Evolutionary conservation across 1,284 basidiomycete species (phyloP), one percentile per base, ranked within the genome.

Genomic region (Pisolithus thermaeus): DNA sequence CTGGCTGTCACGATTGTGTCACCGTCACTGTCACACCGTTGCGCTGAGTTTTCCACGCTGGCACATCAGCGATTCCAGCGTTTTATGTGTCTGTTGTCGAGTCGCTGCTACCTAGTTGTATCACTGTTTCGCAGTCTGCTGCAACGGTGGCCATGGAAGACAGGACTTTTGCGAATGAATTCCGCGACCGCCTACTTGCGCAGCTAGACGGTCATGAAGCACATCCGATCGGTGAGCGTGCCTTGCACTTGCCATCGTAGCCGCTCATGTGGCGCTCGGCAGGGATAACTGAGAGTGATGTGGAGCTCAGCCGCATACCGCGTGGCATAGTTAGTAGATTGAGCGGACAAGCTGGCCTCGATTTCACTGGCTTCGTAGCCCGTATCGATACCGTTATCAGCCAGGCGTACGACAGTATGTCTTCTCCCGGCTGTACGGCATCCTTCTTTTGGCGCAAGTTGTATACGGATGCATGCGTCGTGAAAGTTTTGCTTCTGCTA

Each of bases 391-490:
- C 23, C 6, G 56, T 79, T 25, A 64, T 74, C 37, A 41, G 58
- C n/a, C 50, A 54, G 3, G 68, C 76, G 0, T 65, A 74, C 56
- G 53, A 60, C 40, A 60, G 63, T 20, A 72, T 80, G 66, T 59
- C 66, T 16, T 54, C 53, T 7, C 22, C 59, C 63, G 35, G 52
- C 52, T 42, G 51, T 49, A 30, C 58, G 58, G 41, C 59, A 63
- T 45, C 59, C 52, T 48, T 52, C 37, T 65, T 64, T n/a, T 85
- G 81, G 80, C 73, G 81, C 52, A 72, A 75, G 53, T 52, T 85
- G 23, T 87, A 86, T 61, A 83, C 83, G 36, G 83, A 88, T 53
- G 75, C 78, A n/a, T 78, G 72, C 54, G 70, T 88, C 50, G 62
- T 85, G 47, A 73, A 73, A 53, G 71, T 74, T 52, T 64, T 70